A percentile compares a stretch with the other conserved stretches of the same genome.
These are phyloP conservation scores for Ustilago esculenta DNA, from an alignment of 1,284 basidiomycete species.

Conservation along the genomic window DNA sequence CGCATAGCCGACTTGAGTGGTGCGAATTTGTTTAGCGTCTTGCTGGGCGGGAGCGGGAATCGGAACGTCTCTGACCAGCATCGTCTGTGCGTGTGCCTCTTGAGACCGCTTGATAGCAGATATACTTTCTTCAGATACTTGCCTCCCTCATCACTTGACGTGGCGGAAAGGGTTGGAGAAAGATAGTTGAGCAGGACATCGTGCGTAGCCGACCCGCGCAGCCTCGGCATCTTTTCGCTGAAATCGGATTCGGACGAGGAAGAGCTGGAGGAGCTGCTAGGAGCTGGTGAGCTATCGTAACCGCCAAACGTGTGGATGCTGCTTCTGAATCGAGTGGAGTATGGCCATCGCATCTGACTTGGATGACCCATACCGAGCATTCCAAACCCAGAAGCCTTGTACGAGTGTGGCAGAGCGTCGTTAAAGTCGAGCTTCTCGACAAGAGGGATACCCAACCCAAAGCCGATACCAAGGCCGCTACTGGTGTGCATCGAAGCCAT, in stretches of 20 bases:
- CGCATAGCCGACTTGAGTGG: slow-evolving; percentile 27
- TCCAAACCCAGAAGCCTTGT: neutral
- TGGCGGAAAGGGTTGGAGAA: slow-evolving; percentile 10
- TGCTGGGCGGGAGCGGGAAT: slow-evolving; percentile 28
- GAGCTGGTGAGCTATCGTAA: slow-evolving; percentile 29
- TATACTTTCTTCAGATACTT: slow-evolving; percentile 17
- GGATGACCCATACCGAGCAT: slow-evolving; percentile 74
- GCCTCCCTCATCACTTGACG: neutral
- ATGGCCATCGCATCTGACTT: slow-evolving; percentile 23
- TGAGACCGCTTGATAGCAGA: slow-evolving; percentile 19
- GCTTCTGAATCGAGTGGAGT: slow-evolving; percentile 17
- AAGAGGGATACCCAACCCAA: slow-evolving; percentile 71
- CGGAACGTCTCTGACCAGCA: slow-evolving; percentile 30
- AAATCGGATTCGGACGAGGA: slow-evolving; percentile 7
- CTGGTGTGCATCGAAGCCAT: too few species aligned
- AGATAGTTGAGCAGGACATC: slow-evolving; percentile 31
- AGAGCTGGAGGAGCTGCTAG: neutral
- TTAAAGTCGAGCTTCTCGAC: slow-evolving; percentile 94
- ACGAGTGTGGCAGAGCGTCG: slow-evolving; percentile 71
- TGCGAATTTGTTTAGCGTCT: neutral
- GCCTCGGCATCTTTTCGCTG: too few species aligned
- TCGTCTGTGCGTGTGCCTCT: slow-evolving; percentile 9
- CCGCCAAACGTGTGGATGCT: slow-evolving; percentile 1
- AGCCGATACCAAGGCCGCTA: slow-evolving; percentile 14
- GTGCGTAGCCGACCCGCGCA: slow-evolving; percentile 21